Evolutionary conservation across 164 flowering plant genomes (phyloP), one percentile per base, ranked within the genome.

Genomic region (Vitis riparia): DNA sequence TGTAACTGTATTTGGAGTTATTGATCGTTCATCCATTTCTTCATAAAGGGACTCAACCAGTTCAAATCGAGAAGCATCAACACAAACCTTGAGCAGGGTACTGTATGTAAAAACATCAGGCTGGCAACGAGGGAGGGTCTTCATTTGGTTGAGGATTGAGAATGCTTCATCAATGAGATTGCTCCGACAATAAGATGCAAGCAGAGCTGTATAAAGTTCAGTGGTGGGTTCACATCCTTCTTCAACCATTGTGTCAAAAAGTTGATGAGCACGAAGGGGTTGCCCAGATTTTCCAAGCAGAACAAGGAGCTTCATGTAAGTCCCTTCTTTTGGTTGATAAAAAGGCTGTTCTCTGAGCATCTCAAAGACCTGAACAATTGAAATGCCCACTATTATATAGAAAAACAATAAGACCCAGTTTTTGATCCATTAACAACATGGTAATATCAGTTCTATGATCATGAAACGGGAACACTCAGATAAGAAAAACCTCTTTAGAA

Each of bases 71-170:
- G 77, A 64, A 59, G 86, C 80, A 72, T 95, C 98, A 37, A 86
- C 88, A 74, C 98, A 95, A 47, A 88, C 88, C 79, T 95, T 95
- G 50, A 93, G 74, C 56, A 95, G 81, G 51, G 78, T 87, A 67
- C 94, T 90, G 65, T 89, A 95, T 0, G 97, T 89, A 70, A 72
- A 91, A 55, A 90, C 91, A 77, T 93, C 97, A 30, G 98, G 99
- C 76, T 95, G 98, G 83, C 98, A 93, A 11, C 19, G 78, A 60
- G 98, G 97, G 6, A 90, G 88, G 55, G 77, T 57, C 78, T 89
- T 91, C 99, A 95, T 93, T 58, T 82, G 77, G n/a, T 79, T 71
- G 50, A 95, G 89, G 71, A 83, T 68, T 2, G 85, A 50, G 74
- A 92, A 88, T 16, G 97, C 97, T 48, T 88, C 91, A 19, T 88